Base-by-base conservation (phyloP, 108 stramenopile genomes). In the Cyclotella kingstonii region DNA sequence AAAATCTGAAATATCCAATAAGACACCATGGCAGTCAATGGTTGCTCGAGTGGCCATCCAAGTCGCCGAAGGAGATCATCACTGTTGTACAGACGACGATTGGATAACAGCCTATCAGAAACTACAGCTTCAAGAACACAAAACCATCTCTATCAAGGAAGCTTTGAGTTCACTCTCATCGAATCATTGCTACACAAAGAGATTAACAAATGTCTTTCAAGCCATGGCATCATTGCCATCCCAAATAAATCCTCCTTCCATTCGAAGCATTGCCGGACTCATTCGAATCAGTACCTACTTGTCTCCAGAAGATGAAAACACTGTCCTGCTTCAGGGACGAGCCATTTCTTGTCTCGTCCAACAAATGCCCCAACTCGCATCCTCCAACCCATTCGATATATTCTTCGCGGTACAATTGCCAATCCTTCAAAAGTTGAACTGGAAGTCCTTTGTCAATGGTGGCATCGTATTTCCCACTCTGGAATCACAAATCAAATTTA, bases 351-450 rank as follows among this genome's bases (percentile, higher is more conserved):
- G 18, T 2, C 42, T 72, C 11, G 31, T 40, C 4, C 35, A 26
- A 51, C 46, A 30, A 5, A 66, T 72, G 55, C 44, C 54, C 14
- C 54, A 31, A 18, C 54, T 56, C 23, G 31, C 21, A 38, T 23
- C 50, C n/a, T 8, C 29, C 22, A 27, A 18, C 33, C 70, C 63
- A 31, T 34, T 27, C 27, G 70, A 72, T 40, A 52, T 72, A 4
- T 66, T 72, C 31, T 22, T 59, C 17, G 38, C 65, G 3, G 55
- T 66, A 15, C 70, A 72, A 8, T 43, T 35, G 29, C 64, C 70
- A 0, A n/a, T 68, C 18, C 65, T 72, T 1, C 64, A 59, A 34
- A 35, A 33, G 10, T 22, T 72, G 45, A 12, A 57, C n/a, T 35
- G 70, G 55, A 3, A 23, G 44, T 0, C 11, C 22, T 42, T 57